Evolutionary conservation across 2,329 filamentous ascomycete genomes (phyloP).

Genomic region (Epichloe gansuensis): DNA sequence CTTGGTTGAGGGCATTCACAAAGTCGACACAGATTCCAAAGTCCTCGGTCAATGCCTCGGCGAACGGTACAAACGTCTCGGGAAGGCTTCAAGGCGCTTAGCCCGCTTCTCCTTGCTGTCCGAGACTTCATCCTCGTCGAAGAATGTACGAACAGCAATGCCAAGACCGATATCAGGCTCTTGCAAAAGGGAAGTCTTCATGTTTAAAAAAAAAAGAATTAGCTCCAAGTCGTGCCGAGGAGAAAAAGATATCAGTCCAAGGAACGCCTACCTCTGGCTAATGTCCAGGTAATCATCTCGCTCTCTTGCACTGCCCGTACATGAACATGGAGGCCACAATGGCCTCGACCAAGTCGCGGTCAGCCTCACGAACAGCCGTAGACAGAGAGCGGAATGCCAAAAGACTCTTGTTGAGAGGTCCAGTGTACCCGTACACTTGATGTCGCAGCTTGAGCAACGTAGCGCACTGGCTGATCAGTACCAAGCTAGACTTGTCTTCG

Average conservation of each 20-base stretch:
- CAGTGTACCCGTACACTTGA: conserved; percentile 80
- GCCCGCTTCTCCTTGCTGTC: conserved; percentile 38
- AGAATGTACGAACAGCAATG: conserved; percentile 68
- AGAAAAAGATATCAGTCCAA: neutral
- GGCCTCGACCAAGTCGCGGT: conserved; percentile 77
- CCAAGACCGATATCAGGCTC: conserved; percentile 66
- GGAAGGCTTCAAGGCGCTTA: conserved; percentile 37
- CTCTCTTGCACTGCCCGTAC: conserved; percentile 62
- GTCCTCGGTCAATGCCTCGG: conserved; percentile 47
- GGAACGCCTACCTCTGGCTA: conserved; percentile 50
- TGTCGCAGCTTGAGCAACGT: conserved; percentile 75
- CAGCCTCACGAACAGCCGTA: conserved; percentile 62
- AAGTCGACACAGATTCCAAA: conserved; percentile 45
- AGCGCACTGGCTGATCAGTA: conserved; percentile 77
- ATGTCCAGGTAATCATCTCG: conserved; percentile 55
- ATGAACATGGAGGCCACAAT: conserved; percentile 71
- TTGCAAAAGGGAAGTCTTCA: conserved; percentile 51
- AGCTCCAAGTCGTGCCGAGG: neutral
- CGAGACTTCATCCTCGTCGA: conserved; percentile 55
- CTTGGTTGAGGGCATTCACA: conserved; percentile 44
- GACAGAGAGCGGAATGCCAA: conserved; percentile 78
- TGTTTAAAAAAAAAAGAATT: neutral
- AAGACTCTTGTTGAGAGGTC: conserved; percentile 81
- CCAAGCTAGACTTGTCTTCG: conserved; percentile 64
- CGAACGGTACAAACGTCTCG: conserved; percentile 43